Conservation (phyloP, 148 eudicot genomes). For the Amaranthus palmeri region DNA sequence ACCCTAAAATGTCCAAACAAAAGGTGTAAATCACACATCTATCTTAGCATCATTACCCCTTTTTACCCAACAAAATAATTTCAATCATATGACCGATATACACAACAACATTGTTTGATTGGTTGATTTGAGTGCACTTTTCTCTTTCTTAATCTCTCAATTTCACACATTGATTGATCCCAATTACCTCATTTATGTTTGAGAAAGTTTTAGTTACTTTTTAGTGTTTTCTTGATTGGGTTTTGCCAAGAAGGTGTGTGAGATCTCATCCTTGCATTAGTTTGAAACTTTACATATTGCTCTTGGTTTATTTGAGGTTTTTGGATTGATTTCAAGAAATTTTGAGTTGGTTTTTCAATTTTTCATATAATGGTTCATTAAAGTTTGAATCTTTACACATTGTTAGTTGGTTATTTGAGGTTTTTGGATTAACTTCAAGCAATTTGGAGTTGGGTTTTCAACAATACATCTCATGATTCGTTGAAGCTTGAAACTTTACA, state of each 20-base stretch:
- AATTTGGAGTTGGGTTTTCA: neutral
- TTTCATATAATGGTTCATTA: neutral
- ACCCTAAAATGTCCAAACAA: conserved; percentile 12
- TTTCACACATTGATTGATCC: conserved; percentile 17
- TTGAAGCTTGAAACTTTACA: neutral
- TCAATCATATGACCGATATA: conserved; percentile 9
- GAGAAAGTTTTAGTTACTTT: too few species aligned
- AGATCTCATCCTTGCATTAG: conserved; percentile 21
- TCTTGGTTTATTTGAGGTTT: neutral
- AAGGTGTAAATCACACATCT: neutral
- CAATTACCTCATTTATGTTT: neutral
- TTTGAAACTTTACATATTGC: conserved; percentile 10
- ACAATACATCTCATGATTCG: too few species aligned
- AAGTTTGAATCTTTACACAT: neutral
- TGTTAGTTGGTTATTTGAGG: neutral
- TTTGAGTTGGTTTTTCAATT: neutral
- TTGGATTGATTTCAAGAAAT: conserved; percentile 6
- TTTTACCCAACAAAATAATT: conserved; percentile 1
- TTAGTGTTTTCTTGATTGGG: neutral
- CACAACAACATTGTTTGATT: conserved; percentile 13
- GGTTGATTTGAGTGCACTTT: conserved; percentile 17
- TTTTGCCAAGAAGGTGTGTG: neutral
- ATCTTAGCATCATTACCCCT: neutral
- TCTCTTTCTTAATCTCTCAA: conserved; percentile 7
- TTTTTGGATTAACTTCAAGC: neutral